A percentile compares a stretch with the other conserved stretches of the same genome.
phyloP scores from a whole-genome alignment of 169 alveolate genomes.

The Plasmodium yoelii region DNA sequence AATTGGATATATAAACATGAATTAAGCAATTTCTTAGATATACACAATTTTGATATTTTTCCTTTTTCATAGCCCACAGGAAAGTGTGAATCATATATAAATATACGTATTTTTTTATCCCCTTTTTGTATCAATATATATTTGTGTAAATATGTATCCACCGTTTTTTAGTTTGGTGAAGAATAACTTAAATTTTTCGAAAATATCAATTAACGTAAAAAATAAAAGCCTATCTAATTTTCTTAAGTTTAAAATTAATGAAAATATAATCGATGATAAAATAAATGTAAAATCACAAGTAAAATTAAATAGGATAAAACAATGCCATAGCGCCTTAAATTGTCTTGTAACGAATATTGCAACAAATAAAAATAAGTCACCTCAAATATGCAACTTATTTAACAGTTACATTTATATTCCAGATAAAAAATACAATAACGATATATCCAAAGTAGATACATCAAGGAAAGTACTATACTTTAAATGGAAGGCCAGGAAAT shows the following conservation, averaged over 20 bases:
- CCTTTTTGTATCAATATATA: neutral
- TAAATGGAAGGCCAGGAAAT: slow-evolving; percentile 83
- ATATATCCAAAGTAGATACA: slow-evolving; percentile 27
- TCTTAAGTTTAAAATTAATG: slow-evolving; percentile 15
- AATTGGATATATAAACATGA: too few species aligned
- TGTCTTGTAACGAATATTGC: neutral
- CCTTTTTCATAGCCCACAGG: neutral
- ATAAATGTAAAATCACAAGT: slow-evolving; percentile 16
- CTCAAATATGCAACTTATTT: slow-evolving; percentile 15
- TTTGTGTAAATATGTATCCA: slow-evolving; percentile 40
- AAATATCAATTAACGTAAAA: slow-evolving; percentile 31
- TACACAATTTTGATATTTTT: neutral
- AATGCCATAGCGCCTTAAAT: neutral
- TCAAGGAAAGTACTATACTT: slow-evolving; percentile 66
- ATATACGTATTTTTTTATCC: neutral
- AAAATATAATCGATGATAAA: slow-evolving; percentile 24
- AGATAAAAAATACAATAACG: neutral
- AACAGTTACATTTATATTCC: slow-evolving; percentile 26
- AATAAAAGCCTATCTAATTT: slow-evolving; percentile 24
- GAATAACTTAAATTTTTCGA: slow-evolving; percentile 22
- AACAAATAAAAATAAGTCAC: slow-evolving; percentile 3
- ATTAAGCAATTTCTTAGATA: too few species aligned
- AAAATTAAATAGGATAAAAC: slow-evolving; percentile 12
- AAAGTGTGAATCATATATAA: slow-evolving; percentile 3
- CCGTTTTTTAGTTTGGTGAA: slow-evolving; percentile 18